Base-by-base conservation (phyloP, 1,139 yeast species). In the Magnusiomyces ingens region DNA sequence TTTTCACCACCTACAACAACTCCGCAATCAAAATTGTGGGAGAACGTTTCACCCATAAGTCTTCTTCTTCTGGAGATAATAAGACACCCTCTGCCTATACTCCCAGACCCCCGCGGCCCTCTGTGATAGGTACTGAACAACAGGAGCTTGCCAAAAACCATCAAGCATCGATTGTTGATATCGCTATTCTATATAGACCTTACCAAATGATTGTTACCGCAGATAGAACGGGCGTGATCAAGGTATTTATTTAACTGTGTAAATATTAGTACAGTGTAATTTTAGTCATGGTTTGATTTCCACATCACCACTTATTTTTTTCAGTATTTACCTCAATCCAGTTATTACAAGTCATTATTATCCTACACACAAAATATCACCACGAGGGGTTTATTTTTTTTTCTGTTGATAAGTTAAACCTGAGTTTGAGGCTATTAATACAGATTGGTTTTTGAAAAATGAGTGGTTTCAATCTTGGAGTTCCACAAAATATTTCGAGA, bases 171-270 rank as follows among this genome's bases (percentile, higher is more conserved):
- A 72, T 85, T 35, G 76, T 75, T 1, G 84, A 73, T 45, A 67
- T 84, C 12, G 77, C 75, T 0, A 60, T 77, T 17, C 58, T 80
- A 18, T 62, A 70, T 11, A 66, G 67, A 17, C 91, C 93, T 0
- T 81, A 75, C 59, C 79, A 77, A 48, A 77, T 85, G 82, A 65
- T 85, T 5, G 70, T 85, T 1, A 74, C 85, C 1, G 87, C 73
- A 2, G 93, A 85, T 61, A 66, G 87, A 50, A 72, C 78, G 48
- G 94, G 94, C 0, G 71, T 71, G 6, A 73, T 85, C 42, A 80
- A 79, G 62, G 76, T 85, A 1, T 82, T 77, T 66, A 77, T 75
- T 62, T 80, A 64, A 36, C 40, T n/a, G 40, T 36, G 17, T 36
- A n/a, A 5, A n/a, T 36, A 13, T 13, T 5, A 13, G n/a, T 36